Base-by-base conservation (phyloP, 2,329 filamentous ascomycete genomes). In the Arthrobotrys sinensis region DNA sequence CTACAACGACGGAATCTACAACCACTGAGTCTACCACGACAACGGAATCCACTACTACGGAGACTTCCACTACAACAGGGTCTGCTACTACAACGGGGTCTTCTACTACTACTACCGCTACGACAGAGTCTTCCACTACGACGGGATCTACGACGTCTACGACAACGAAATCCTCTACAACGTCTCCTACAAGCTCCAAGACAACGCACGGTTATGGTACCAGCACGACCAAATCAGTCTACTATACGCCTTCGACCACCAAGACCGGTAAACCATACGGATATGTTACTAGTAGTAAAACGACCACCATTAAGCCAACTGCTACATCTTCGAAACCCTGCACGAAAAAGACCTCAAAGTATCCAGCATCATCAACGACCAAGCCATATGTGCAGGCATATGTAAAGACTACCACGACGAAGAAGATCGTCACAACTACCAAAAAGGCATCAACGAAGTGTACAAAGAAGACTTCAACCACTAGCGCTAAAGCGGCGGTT, bases 291-390 rank as follows among this genome's bases (percentile, higher is more conserved):
- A 57, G 10, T n/a, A 60, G 16, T 36, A 57, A 40, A 19, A 48
- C 66, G 32, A 66, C 69, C 0, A 72, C 55, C 28, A 34, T 14
- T 12, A 40, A 76, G 43, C 19, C 43, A 24, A 70, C 72, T 10
- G 40, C 53, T 4, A 64, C 52, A 52, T 36, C 53, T 8, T 46
- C 53, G 12, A 64, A 64, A 53, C n/a, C 71, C 3, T 76, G 65
- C 19, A 76, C 64, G 0, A 65, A 19, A 1, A 65, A 55, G n/a
- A 76, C 72, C 4, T 38, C 65, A 6, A 76, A 70, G 21, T 68
- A 76, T 43, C 52, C 53, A 8, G 62, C 52, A 7, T 4, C 69
- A 4, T 52, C 50, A 7, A 48, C 45, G 6, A 60, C 52, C 8
- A 70, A 60, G 40, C n/a, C 63, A 40, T 67, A 46, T 24, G 60